Base-by-base conservation (phyloP, 495 filamentous ascomycete genomes). In the Penicillium maclennaniae region DNA sequence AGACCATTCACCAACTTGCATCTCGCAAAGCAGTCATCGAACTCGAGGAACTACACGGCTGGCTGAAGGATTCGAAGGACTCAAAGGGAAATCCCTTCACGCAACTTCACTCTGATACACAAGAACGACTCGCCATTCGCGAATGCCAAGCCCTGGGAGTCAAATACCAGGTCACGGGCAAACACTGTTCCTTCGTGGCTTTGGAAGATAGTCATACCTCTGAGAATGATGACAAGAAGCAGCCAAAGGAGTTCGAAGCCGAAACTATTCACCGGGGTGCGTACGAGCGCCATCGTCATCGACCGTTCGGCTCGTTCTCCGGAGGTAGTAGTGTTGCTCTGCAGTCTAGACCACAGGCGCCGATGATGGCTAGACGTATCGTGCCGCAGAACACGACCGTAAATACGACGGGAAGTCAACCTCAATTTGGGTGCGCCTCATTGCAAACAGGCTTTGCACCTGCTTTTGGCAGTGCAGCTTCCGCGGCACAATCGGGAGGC, bases 141-240 rank as follows among this genome's bases (percentile, higher is more conserved):
- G 87, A 91, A 65, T 85, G 78, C 6, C 78, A 86, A 4, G 63
- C 78, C 0, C 69, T 89, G 0, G 86, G 87, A 0, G 75, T 82
- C 34, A 69, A 76, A 23, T 89, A 79, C 55, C 83, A 86, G 44
- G 77, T 89, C 15, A 81, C 77, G 4, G 79, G 84, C 0, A 87
- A 83, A 59, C 86, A 80, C 77, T 86, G 82, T 55, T 84, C 81
- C 0, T 91, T 90, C 49, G 83, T 89, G 4, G 86, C 87, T 6
- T 72, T 88, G 12, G 74, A 84, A 56, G 62, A 62, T 15, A 67
- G 72, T 42, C 60, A 2, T 4, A 21, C 31, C 6, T 41, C 47
- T 5, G 21, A 7, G 15, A 17, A 38, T 7, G 12, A 25, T 2
- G 7, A 25, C 16, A 25, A 7, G 27, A 5, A 3, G 37, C 9